Evolutionary conservation across 169 alveolate species (phyloP).

Genomic region (Prorocentrum cordatum): DNA sequence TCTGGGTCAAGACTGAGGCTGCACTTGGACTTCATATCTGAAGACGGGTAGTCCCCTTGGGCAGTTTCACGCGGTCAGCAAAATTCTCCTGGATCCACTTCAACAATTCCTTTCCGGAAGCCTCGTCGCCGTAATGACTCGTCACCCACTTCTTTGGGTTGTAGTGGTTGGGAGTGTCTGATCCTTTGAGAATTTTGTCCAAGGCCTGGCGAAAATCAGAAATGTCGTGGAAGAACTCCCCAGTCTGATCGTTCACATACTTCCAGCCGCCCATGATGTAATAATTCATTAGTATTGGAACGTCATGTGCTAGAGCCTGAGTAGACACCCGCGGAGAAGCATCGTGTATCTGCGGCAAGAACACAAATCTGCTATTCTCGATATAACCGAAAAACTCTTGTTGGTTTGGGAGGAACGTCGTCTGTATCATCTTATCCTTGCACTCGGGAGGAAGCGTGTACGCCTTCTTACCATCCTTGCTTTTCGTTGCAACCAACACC

Average conservation of each 20-base stretch:
- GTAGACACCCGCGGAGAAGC: too few species aligned
- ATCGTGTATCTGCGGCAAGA: too few species aligned
- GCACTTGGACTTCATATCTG: too few species aligned
- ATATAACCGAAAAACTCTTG: too few species aligned
- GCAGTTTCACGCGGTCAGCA: conserved; percentile 43
- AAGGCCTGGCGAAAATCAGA: neutral
- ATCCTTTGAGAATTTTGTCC: neutral
- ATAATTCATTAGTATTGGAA: conserved; percentile 19
- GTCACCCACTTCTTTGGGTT: conserved; percentile 17
- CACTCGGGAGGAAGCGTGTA: too few species aligned
- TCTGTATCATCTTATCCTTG: too few species aligned
- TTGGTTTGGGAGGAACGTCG: too few species aligned
- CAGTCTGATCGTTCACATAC: conserved; percentile 17
- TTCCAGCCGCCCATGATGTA: conserved; percentile 42
- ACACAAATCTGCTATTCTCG: too few species aligned
- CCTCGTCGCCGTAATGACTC: neutral
- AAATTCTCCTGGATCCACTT: conserved; percentile 11
- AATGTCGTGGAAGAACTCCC: conserved; percentile 30
- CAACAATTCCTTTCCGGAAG: neutral
- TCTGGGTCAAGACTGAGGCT: too few species aligned
- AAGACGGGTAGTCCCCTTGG: conserved; percentile 12
- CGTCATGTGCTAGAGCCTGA: conserved; percentile 34
- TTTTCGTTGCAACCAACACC: too few species aligned
- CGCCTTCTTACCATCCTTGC: too few species aligned
- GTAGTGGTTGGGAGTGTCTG: neutral